Evolutionary conservation across 176 grass and related monocot genomes (phyloP).

Genomic region (Hordeum marinum): DNA sequence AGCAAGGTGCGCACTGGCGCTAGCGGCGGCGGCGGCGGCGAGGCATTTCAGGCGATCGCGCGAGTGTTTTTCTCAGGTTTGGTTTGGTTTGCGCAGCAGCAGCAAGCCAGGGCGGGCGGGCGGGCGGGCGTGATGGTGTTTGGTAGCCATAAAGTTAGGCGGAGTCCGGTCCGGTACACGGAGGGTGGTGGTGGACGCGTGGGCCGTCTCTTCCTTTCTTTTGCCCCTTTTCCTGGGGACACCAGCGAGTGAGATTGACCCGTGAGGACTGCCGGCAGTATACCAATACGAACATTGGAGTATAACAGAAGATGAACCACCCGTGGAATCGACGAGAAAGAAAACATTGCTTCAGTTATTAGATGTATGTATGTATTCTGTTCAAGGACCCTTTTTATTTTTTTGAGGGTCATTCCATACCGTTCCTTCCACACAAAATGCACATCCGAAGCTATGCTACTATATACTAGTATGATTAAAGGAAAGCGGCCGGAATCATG

Average conservation of each 20-base stretch:
- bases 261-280: neutral
- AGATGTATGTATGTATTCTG: too few relatives aligned
- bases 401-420: too few relatives aligned
- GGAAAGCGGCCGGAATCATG: too few relatives aligned
- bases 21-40: neutral
- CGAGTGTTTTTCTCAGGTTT: neutral
- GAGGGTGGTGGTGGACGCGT: slow-evolving; percentile 13
- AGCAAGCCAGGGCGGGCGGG: neutral
- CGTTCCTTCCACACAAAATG: too few relatives aligned
- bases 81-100: neutral
- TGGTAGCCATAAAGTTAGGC: slow-evolving; percentile 12
- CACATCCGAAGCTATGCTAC: neutral
- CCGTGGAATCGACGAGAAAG: too few relatives aligned
- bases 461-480: too few relatives aligned
- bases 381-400: too few relatives aligned
- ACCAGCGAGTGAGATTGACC: neutral
- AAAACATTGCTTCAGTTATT: too few relatives aligned
- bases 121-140: neutral
- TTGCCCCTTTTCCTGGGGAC: slow-evolving; percentile 9
- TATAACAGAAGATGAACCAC: too few relatives aligned
- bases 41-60: neutral
- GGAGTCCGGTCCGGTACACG: neutral
- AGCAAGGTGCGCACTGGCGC: slow-evolving; percentile 1
- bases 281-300: too few relatives aligned
- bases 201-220: neutral